phyloP scores from a whole-genome alignment of 2,329 filamentous ascomycete species.

The Sphaerostilbella broomeana region DNA sequence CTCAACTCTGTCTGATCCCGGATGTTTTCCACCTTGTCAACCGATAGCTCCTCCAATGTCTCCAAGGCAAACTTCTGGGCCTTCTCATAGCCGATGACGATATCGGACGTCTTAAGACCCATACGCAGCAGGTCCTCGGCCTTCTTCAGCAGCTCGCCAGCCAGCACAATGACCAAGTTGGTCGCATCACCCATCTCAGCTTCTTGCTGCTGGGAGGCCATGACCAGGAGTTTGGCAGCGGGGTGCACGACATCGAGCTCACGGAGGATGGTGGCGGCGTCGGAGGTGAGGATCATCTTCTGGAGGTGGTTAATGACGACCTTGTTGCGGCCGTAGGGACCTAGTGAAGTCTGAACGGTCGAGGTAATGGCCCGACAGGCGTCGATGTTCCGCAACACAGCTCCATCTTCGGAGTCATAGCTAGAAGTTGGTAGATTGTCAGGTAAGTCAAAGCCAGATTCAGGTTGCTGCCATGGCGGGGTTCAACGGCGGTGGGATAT shows the following conservation, averaged over 20 bases:
- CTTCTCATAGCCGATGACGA: constrained; percentile 91
- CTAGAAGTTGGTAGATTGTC: constrained; percentile 47
- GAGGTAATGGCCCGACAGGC: constrained; percentile 92
- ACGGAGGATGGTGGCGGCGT: constrained; percentile 92
- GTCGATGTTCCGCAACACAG: constrained; percentile 96
- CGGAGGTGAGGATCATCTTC: constrained; percentile 98
- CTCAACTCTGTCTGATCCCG: constrained; percentile 74
- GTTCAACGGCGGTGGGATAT: constrained; percentile 18
- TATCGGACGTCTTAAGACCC: constrained; percentile 97
- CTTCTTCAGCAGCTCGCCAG: constrained; percentile 92
- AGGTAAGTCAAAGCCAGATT: constrained; percentile 3
- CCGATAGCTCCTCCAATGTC: constrained; percentile 76
- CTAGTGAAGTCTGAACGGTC: constrained; percentile 94
- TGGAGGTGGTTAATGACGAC: constrained; percentile 99
- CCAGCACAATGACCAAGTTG: constrained; percentile 92
- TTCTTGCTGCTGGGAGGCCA: constrained; percentile 98
- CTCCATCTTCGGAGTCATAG: constrained; percentile 98
- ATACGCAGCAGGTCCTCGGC: constrained; percentile 93
- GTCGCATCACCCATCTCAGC: constrained; percentile 98
- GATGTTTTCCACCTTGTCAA: constrained; percentile 86
- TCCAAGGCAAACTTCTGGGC: constrained; percentile 84
- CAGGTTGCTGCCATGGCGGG: constrained; percentile 15
- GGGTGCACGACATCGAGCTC: constrained; percentile 98
- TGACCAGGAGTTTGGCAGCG: constrained; percentile 92
- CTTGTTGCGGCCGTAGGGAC: constrained; percentile 97